phyloP scores from a whole-genome alignment of 1,139 yeast genomes.

The Petasospora rhodanensis region DNA sequence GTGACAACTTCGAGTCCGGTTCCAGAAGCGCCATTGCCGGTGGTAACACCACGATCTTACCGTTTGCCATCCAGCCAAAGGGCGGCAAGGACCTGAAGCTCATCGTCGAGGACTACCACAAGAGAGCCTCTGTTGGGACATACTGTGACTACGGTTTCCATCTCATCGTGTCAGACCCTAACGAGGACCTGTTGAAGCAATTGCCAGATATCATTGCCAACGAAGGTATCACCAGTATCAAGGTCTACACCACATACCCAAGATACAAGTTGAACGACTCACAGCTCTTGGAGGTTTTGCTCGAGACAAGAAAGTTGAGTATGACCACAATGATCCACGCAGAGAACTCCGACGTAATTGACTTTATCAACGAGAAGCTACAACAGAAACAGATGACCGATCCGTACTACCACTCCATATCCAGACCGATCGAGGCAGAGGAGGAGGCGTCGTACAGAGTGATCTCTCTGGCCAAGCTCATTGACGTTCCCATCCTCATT shows the following conservation, averaged over 20 bases:
- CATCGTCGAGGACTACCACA: slow-evolving; percentile 32
- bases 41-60: slow-evolving; percentile 43
- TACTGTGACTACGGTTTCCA: slow-evolving; percentile 45
- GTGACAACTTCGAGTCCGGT: slow-evolving; percentile 59
- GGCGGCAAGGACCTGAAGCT: slow-evolving; percentile 26
- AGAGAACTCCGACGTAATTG: slow-evolving; percentile 43
- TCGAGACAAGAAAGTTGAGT: slow-evolving; percentile 36
- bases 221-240: slow-evolving; percentile 41
- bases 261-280: slow-evolving; percentile 37
- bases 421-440: slow-evolving; percentile 43
- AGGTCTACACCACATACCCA: slow-evolving; percentile 44
- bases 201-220: slow-evolving; percentile 27
- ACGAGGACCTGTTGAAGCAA: slow-evolving; percentile 28
- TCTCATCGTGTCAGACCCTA: slow-evolving; percentile 35
- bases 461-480: slow-evolving; percentile 36
- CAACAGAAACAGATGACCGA: slow-evolving; percentile 33
- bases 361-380: slow-evolving; percentile 37
- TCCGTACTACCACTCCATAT: slow-evolving; percentile 41
- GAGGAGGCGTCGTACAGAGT: slow-evolving; percentile 48
- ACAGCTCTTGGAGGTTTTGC: slow-evolving; percentile 35
- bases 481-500: slow-evolving; percentile 40
- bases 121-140: slow-evolving; percentile 30
- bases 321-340: slow-evolving; percentile 48
- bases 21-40: slow-evolving; percentile 58
- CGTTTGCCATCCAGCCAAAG: slow-evolving; percentile 39